phyloP scores from a whole-genome alignment of 768 basidiomycete species.

The Auriculariales sp. region DNA sequence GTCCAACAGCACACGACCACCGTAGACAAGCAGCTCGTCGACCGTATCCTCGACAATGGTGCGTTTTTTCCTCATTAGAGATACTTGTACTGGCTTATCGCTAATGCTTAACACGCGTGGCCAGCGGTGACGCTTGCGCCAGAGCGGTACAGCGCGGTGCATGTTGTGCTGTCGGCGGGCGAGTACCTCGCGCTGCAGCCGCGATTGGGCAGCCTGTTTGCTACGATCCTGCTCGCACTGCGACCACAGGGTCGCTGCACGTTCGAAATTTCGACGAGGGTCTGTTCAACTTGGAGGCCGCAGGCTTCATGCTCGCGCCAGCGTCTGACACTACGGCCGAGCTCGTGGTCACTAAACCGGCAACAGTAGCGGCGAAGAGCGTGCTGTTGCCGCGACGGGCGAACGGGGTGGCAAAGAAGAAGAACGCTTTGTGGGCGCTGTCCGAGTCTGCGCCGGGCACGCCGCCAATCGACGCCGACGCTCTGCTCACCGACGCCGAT shows the following conservation, averaged over 20 bases:
- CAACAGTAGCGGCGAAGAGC: conserved; percentile 28
- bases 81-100: neutral
- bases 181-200: conserved; percentile 49
- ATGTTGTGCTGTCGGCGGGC: conserved; percentile 45
- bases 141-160: conserved; percentile 45
- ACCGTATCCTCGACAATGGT: conserved; percentile 75
- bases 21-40: conserved; percentile 70
- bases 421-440: conserved; percentile 82
- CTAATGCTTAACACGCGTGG: neutral
- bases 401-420: conserved; percentile 41
- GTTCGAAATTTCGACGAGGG: conserved; percentile 37
- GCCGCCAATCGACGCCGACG: conserved; percentile 66
- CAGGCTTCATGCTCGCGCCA: conserved; percentile 50
- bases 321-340: conserved; percentile 22
- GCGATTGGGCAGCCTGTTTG: conserved; percentile 38
- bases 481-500: conserved; percentile 73
- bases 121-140: conserved; percentile 44
- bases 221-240: conserved; percentile 45
- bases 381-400: conserved; percentile 38
- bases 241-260: conserved; percentile 56
- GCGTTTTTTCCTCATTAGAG: conserved; percentile 10
- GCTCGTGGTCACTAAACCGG: conserved; percentile 61
- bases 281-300: conserved; percentile 42
- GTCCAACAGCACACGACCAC: conserved; percentile 30
- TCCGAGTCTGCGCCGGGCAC: conserved; percentile 39